These are phyloP conservation scores for Botrytis paeoniae DNA, from an alignment of 2,329 filamentous ascomycete species.

Conservation along the genomic window DNA sequence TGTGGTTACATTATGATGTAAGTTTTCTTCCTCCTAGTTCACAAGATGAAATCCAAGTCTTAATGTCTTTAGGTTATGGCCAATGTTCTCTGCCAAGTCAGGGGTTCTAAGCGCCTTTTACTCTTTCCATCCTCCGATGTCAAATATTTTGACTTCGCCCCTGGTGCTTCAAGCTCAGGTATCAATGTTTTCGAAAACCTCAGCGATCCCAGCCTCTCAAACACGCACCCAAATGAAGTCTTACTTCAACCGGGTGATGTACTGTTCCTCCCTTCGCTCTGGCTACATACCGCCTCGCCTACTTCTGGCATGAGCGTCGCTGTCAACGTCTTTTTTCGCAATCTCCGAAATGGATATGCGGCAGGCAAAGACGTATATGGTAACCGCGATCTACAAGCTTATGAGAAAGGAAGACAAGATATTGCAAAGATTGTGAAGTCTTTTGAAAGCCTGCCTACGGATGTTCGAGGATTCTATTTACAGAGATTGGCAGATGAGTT, in stretches of 20 bases:
- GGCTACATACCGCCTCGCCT: slow-evolving; percentile 74
- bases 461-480: slow-evolving; percentile 73
- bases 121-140: slow-evolving; percentile 80
- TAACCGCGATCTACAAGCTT: slow-evolving; percentile 79
- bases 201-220: slow-evolving; percentile 41
- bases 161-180: slow-evolving; percentile 77
- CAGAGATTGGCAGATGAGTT: slow-evolving; percentile 69
- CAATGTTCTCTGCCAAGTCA: slow-evolving; percentile 79
- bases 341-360: slow-evolving; percentile 65
- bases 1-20: slow-evolving; percentile 90
- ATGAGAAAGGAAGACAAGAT: slow-evolving; percentile 76
- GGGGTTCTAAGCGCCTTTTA: slow-evolving; percentile 68
- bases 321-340: slow-evolving; percentile 87
- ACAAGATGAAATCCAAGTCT: not conserved
- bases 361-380: slow-evolving; percentile 81
- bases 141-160: slow-evolving; percentile 63
- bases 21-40: slow-evolving; percentile 30
- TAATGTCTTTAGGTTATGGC: slow-evolving; percentile 65
- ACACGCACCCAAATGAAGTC: slow-evolving; percentile 65
- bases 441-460: slow-evolving; percentile 62
- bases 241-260: slow-evolving; percentile 68
- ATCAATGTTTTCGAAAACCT: slow-evolving; percentile 64
- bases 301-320: slow-evolving; percentile 62
- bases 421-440: slow-evolving; percentile 62
- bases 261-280: slow-evolving; percentile 77